These are phyloP conservation scores for Blastobotrys chiropterorum DNA, from an alignment of 805 yeast species.

Conservation along the genomic window DNA sequence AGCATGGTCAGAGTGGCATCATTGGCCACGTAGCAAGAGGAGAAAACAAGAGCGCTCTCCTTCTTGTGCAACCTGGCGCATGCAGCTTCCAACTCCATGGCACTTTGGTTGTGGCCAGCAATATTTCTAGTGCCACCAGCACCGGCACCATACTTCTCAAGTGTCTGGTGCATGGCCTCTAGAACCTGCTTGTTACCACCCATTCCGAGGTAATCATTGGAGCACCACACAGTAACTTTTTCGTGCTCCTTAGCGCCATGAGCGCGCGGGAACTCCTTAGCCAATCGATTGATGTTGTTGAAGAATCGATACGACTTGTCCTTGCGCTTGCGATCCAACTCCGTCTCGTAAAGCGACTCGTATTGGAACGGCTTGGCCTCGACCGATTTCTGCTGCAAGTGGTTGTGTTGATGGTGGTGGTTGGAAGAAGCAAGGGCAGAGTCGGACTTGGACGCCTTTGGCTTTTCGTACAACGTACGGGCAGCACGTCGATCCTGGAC, in stretches of 20 bases:
- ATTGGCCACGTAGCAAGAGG: conserved; percentile 94
- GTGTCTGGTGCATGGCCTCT: conserved; percentile 66
- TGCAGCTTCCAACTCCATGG: conserved; percentile 81
- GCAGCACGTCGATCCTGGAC: background rate
- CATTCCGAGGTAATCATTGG: conserved; percentile 96
- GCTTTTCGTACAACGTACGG: background rate
- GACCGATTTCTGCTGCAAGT: too few species aligned
- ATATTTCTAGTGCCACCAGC: conserved; percentile 99
- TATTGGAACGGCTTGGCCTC: conserved; percentile 49
- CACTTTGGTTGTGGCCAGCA: conserved; percentile 93
- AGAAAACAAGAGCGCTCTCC: conserved; percentile 90
- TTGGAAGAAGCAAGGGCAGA: too few species aligned
- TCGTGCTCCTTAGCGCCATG: conserved; percentile 69
- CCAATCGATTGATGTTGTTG: conserved; percentile 95
- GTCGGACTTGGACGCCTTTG: too few species aligned
- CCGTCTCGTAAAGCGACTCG: conserved; percentile 58
- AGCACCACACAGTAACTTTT: conserved; percentile 98
- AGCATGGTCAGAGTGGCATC: conserved; percentile 88
- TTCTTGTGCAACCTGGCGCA: conserved; percentile 88
- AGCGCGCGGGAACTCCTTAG: conserved; percentile 88
- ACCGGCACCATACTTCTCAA: conserved; percentile 92
- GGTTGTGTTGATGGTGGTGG: too few species aligned
- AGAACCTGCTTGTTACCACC: conserved; percentile 73
- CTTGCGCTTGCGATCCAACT: conserved; percentile 63
- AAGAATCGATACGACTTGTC: conserved; percentile 94